phyloP scores from a whole-genome alignment of 257 asterid species.

The Nyctanthes arbortristis region DNA sequence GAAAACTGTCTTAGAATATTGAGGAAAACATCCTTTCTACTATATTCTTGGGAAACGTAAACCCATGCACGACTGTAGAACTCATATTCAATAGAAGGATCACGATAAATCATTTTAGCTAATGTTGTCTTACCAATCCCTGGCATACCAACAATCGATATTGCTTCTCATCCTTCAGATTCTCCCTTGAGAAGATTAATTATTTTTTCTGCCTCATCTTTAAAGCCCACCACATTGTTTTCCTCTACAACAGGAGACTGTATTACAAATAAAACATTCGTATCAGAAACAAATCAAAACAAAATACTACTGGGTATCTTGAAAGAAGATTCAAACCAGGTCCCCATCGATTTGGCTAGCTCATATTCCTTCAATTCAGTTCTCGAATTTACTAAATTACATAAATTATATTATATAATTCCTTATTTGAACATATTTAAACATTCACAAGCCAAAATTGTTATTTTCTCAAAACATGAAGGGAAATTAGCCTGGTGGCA shows the following conservation, averaged over 20 bases:
- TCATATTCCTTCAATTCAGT: too few species aligned
- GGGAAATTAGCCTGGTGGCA: too few species aligned
- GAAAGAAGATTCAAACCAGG: too few species aligned
- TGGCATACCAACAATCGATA: conserved; percentile 15
- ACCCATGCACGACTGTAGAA: conserved; percentile 20
- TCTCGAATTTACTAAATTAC: too few species aligned
- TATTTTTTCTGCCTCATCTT: conserved; percentile 1
- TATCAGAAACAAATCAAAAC: too few species aligned
- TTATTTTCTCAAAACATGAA: too few species aligned
- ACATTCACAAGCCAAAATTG: too few species aligned
- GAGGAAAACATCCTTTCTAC: background rate
- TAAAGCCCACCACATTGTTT: background rate
- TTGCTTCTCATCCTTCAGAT: background rate
- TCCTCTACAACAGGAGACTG: background rate
- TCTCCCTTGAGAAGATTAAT: background rate
- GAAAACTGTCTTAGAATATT: background rate
- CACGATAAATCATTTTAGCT: conserved; percentile 10
- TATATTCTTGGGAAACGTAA: conserved; percentile 13
- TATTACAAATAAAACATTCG: too few species aligned
- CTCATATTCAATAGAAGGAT: conserved; percentile 1
- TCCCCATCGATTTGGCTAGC: too few species aligned
- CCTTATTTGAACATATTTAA: too few species aligned
- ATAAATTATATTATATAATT: too few species aligned
- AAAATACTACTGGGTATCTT: background rate
- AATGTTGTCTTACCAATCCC: too few species aligned